Evolutionary conservation across 768 basidiomycete genomes (phyloP).

Genomic region (Termitomyces sp.): DNA sequence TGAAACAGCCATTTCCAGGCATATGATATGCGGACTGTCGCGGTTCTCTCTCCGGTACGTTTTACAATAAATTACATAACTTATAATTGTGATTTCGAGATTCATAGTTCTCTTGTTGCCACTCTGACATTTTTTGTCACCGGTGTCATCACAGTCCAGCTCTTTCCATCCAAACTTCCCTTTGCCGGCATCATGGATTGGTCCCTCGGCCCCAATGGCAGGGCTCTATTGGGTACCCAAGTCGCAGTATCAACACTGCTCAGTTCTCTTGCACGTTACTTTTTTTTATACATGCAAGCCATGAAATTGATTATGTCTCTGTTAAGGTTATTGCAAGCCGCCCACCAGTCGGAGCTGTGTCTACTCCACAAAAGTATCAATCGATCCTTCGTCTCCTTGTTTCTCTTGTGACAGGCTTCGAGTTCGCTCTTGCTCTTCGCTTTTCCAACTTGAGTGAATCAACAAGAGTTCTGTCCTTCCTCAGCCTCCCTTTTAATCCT

Average conservation of each 20-base stretch:
- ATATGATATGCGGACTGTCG: conserved; percentile 61
- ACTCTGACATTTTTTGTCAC: conserved; percentile 49
- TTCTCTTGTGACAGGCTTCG: conserved; percentile 35
- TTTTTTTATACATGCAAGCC: conserved; percentile 14
- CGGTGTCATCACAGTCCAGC: conserved; percentile 38
- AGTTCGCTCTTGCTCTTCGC: conserved; percentile 50
- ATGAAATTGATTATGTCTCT: not conserved
- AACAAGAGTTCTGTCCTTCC: conserved; percentile 44
- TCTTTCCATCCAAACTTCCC: conserved; percentile 32
- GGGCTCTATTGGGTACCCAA: conserved; percentile 34
- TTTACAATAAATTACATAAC: not conserved
- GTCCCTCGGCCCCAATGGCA: conserved; percentile 32
- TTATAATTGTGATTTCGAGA: conserved; percentile 4
- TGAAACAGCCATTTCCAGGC: conserved; percentile 29
- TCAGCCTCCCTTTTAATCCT: conserved; percentile 40
- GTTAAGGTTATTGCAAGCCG: conserved; percentile 4
- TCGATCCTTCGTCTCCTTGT: conserved; percentile 31
- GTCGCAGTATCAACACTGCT: conserved; percentile 23
- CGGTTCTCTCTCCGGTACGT: conserved; percentile 49
- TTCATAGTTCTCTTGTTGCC: conserved; percentile 45
- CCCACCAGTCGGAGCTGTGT: conserved; percentile 5
- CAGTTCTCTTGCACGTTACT: conserved; percentile 25
- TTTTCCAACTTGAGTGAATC: conserved; percentile 51
- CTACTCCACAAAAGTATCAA: conserved; percentile 7
- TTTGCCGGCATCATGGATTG: conserved; percentile 28